A percentile compares a stretch with the other conserved stretches of the same genome.
Conservation (phyloP, 257 asterid genomes). For the Avicennia marina region DNA sequence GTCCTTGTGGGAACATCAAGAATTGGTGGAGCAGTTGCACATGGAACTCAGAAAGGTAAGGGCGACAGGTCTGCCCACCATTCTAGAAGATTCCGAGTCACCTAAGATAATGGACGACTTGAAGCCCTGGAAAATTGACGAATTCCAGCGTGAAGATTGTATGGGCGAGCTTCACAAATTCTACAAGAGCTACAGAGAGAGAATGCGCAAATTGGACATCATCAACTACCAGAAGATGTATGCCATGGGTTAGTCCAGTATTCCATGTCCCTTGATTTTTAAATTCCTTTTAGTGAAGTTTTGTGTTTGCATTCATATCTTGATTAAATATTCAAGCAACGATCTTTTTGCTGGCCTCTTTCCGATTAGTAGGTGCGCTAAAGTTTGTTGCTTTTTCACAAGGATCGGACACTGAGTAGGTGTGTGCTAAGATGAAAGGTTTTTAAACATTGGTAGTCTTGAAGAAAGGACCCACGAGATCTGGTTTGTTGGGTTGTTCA, state of each 20-base stretch:
- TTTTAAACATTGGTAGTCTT: slow-evolving; percentile 1
- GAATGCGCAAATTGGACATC: slow-evolving; percentile 87
- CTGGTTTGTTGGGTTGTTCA: slow-evolving; percentile 27
- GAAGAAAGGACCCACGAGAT: slow-evolving; percentile 45
- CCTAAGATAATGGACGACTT: slow-evolving; percentile 65
- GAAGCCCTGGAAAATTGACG: slow-evolving; percentile 94
- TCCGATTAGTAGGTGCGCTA: too few species aligned
- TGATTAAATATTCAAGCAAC: neutral
- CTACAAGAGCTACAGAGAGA: slow-evolving; percentile 75
- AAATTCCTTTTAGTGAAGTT: neutral
- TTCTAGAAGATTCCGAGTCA: slow-evolving; percentile 79
- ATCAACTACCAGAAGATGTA: slow-evolving; percentile 98
- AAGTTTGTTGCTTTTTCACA: neutral
- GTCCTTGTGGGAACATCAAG: slow-evolving; percentile 95
- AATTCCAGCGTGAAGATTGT: slow-evolving; percentile 57
- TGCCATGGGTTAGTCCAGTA: slow-evolving; percentile 71
- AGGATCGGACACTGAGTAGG: too few species aligned
- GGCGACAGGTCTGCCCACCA: slow-evolving; percentile 92
- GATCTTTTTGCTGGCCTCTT: too few species aligned
- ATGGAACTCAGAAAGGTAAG: slow-evolving; percentile 77
- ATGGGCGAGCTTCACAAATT: slow-evolving; percentile 81
- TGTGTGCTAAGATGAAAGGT: neutral
- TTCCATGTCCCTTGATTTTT: neutral
- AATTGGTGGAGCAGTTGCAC: slow-evolving; percentile 81
- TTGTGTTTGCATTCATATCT: slow-evolving; percentile 15